Percentiles rank a stretch among this genome's conserved stretches.
These are phyloP conservation scores for Fusarium tjaetaba DNA, from an alignment of 2,329 filamentous ascomycete species.

Conservation along the genomic window DNA sequence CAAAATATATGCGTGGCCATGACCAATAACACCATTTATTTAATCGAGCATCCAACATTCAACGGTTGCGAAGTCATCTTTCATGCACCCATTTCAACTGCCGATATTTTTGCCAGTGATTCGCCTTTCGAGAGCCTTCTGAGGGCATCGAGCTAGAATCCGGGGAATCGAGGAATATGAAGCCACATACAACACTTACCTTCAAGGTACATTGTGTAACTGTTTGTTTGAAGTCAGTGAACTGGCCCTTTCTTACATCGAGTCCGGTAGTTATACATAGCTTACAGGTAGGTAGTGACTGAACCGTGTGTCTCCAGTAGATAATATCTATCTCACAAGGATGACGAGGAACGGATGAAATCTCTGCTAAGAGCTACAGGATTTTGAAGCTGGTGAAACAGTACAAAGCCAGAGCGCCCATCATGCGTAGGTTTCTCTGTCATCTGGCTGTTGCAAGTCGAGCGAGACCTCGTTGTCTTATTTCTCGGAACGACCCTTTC, in stretches of 20 bases:
- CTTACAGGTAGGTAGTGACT: neutral
- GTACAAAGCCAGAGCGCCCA: neutral
- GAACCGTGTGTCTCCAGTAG: neutral
- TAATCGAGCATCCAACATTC: constrained; percentile 4
- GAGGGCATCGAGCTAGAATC: neutral
- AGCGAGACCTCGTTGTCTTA: constrained; percentile 13
- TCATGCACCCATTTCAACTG: constrained; percentile 34
- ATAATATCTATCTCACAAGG: neutral
- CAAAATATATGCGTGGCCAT: constrained; percentile 17
- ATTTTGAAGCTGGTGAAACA: neutral
- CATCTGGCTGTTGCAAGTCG: neutral
- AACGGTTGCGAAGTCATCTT: constrained; percentile 17
- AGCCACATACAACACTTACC: constrained; percentile 23
- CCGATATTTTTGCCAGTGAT: constrained; percentile 24
- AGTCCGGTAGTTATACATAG: neutral
- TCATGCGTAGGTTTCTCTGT: neutral
- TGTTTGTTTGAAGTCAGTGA: constrained; percentile 11
- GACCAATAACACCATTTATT: constrained; percentile 20
- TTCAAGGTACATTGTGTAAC: constrained; percentile 16
- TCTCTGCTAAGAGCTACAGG: neutral
- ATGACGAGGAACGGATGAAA: neutral
- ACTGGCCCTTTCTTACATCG: constrained; percentile 6
- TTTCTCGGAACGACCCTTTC: constrained; percentile 61
- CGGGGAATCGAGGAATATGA: neutral
- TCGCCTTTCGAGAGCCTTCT: constrained; percentile 13